phyloP scores from a whole-genome alignment of 306 rosid species.

The Prinsepia uniflora region DNA sequence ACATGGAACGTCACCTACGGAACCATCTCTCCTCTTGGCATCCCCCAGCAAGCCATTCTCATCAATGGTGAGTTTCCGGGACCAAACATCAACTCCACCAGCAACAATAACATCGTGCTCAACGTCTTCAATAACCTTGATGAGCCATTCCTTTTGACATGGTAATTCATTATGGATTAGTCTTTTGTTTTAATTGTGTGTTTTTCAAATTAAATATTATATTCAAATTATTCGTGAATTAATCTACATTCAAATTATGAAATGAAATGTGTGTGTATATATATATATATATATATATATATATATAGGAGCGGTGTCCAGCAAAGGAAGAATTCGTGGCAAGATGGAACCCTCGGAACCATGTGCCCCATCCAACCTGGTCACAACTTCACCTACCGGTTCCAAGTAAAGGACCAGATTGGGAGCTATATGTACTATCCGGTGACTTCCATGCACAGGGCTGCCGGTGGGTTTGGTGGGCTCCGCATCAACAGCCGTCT shows the following conservation, averaged over 20 bases:
- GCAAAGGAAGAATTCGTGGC: conserved; percentile 82
- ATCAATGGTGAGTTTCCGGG: conserved; percentile 77
- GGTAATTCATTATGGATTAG: conserved; percentile 25
- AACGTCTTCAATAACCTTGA: conserved; percentile 69
- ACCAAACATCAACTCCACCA: conserved; percentile 70
- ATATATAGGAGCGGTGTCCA: conserved; percentile 57
- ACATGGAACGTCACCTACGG: conserved; percentile 82
- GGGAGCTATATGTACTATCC: conserved; percentile 69
- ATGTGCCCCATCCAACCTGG: conserved; percentile 68
- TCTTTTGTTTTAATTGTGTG: too few relatives aligned
- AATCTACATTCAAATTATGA: too few relatives aligned
- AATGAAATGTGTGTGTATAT: too few relatives aligned
- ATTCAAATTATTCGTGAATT: too few relatives aligned
- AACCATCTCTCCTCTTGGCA: conserved; percentile 64
- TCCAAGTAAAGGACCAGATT: conserved; percentile 81
- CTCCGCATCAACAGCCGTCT: conserved; percentile 63
- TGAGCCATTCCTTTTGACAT: conserved; percentile 66
- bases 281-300: too few relatives aligned
- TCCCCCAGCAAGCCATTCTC: conserved; percentile 81
- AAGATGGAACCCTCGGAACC: conserved; percentile 61
- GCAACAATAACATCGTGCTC: conserved; percentile 63
- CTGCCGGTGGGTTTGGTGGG: conserved; percentile 66
- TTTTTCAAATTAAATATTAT: too few relatives aligned
- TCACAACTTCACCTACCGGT: conserved; percentile 55
- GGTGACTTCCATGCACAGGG: conserved; percentile 43